These are phyloP conservation scores for Mucor velutinosus DNA, from an alignment of 371 early-diverging fungal species.

Conservation along the genomic window DNA sequence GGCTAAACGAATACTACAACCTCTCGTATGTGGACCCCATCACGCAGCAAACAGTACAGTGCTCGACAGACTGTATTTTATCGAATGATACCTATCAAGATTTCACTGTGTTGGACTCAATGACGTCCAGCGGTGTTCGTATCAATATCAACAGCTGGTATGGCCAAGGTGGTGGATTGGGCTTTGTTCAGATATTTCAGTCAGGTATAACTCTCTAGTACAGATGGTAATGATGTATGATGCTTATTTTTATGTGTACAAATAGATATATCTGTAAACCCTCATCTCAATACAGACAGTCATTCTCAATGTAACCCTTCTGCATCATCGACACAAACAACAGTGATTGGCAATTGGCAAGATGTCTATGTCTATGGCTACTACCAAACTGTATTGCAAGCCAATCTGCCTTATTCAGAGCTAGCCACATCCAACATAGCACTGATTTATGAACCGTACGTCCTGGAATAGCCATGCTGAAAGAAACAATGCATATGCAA, in stretches of 20 bases:
- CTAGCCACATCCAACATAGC: conserved; percentile 38
- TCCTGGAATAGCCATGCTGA: too few relatives aligned
- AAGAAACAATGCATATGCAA: too few relatives aligned
- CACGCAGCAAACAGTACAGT: conserved; percentile 40
- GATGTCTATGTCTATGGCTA: conserved; percentile 41
- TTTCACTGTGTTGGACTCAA: conserved; percentile 43
- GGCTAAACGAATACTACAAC: conserved; percentile 52
- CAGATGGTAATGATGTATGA: background rate
- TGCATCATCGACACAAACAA: conserved; percentile 25
- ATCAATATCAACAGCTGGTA: conserved; percentile 66
- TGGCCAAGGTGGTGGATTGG: conserved; percentile 68
- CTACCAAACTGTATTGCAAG: conserved; percentile 41
- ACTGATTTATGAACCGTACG: conserved; percentile 58
- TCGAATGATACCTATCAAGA: conserved; percentile 40
- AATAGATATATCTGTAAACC: conserved; percentile 18
- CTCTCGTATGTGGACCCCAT: conserved; percentile 61
- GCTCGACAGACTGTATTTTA: conserved; percentile 59
- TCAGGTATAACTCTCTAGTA: conserved; percentile 36
- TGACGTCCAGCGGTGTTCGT: conserved; percentile 43
- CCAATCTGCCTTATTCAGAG: conserved; percentile 38
- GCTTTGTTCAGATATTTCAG: conserved; percentile 61
- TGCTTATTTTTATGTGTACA: background rate
- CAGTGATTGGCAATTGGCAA: conserved; percentile 38
- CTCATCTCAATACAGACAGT: conserved; percentile 36
- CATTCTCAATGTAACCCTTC: conserved; percentile 5